Percentiles rank a stretch among this genome's conserved stretches.
phyloP scores from a whole-genome alignment of 495 filamentous ascomycete species.

The Choiromyces venosus region DNA sequence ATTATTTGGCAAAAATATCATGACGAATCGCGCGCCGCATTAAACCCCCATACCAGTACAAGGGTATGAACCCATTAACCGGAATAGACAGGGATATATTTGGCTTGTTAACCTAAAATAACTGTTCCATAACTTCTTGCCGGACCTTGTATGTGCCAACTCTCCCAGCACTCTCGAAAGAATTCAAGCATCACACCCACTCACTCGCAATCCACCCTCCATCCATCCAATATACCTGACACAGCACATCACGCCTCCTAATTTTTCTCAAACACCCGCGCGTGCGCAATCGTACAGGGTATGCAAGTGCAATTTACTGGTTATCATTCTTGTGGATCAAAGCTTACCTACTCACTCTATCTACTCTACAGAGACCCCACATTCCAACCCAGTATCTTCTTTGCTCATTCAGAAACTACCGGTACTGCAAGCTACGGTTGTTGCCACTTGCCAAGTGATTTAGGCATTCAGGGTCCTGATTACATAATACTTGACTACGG shows the following conservation, averaged over 20 bases:
- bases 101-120: too few relatives aligned
- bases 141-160: too few relatives aligned
- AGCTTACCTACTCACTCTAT: neutral
- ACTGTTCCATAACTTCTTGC: too few relatives aligned
- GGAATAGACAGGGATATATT: too few relatives aligned
- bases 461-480: neutral
- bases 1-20: too few relatives aligned
- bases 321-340: neutral
- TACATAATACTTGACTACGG: too few relatives aligned
- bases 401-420: neutral
- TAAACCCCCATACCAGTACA: too few relatives aligned
- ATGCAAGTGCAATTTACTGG: neutral
- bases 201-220: neutral
- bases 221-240: neutral
- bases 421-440: too few relatives aligned
- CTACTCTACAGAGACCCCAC: neutral
- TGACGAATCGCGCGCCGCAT: too few relatives aligned
- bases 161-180: too few relatives aligned
- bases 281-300: neutral
- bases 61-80: too few relatives aligned
- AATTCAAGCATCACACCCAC: neutral
- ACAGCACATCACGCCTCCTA: neutral
- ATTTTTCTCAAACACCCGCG: neutral
- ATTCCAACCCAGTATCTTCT: neutral
- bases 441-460: neutral